These are phyloP conservation scores for Arabidopsis thaliana DNA, from an alignment of 345 rosid species.

Conservation along the genomic window DNA sequence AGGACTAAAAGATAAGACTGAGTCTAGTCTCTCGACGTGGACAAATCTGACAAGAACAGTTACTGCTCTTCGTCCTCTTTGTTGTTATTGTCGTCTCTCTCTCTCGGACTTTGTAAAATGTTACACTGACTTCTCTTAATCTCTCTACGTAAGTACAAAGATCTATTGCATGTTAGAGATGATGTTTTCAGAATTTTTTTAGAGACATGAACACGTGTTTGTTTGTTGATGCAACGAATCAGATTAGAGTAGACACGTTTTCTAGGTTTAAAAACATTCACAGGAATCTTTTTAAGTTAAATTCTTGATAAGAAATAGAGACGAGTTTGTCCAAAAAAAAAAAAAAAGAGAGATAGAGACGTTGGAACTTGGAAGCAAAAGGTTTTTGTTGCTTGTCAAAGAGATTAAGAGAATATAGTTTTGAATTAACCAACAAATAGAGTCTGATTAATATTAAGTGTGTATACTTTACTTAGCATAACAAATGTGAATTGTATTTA, in stretches of 20 bases:
- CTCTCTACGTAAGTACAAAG: constrained; percentile 37
- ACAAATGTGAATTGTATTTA: no score
- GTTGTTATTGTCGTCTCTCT: constrained; percentile 35
- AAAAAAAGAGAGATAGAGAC: background rate
- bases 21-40: constrained; percentile 37
- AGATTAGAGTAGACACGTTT: constrained; percentile 41
- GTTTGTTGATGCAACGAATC: constrained; percentile 33
- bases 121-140: constrained; percentile 30
- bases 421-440: background rate
- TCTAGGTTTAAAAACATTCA: constrained; percentile 25
- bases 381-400: constrained; percentile 26
- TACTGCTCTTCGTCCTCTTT: constrained; percentile 43
- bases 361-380: constrained; percentile 34
- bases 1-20: constrained; percentile 46
- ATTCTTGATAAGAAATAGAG: constrained; percentile 21
- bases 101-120: constrained; percentile 33
- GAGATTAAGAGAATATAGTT: background rate
- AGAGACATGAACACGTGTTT: constrained; percentile 44
- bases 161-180: constrained; percentile 38
- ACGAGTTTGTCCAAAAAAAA: background rate
- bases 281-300: constrained; percentile 38
- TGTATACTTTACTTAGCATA: background rate
- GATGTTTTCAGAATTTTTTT: constrained; percentile 8
- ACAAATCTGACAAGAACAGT: constrained; percentile 43
- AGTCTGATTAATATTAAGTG: constrained; percentile 1